Conservation (phyloP, 164 flowering plant genomes). For the Chloranthus sessilifolius region DNA sequence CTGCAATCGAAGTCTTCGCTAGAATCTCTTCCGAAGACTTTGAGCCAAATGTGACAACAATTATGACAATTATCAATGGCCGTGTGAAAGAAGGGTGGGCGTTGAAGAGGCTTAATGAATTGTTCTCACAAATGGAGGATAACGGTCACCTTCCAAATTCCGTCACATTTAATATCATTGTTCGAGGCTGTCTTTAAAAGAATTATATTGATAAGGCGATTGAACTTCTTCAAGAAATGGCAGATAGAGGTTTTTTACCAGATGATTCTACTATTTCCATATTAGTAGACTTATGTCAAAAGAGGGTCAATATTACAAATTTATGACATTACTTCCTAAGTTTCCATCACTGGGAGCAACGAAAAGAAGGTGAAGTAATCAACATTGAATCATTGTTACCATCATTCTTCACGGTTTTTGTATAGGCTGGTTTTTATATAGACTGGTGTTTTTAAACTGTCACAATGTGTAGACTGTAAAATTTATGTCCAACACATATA, state of each 20-base stretch:
- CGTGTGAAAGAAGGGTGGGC: conserved; percentile 11
- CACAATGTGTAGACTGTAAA: no score
- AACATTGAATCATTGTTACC: no score
- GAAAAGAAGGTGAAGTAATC: no score
- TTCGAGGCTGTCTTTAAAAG: conserved; percentile 7
- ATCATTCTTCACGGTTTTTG: no score
- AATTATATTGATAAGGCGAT: conserved; percentile 6
- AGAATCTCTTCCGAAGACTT: conserved; percentile 9
- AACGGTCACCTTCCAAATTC: conserved; percentile 15
- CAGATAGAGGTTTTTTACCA: conserved; percentile 14
- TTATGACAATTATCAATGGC: conserved; percentile 19
- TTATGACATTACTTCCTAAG: no score
- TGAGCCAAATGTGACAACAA: conserved; percentile 10
- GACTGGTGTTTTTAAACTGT: no score
- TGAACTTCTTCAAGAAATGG: conserved; percentile 9
- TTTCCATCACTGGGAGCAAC: no score
- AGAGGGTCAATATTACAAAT: no score
- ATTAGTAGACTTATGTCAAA: conserved; percentile 5
- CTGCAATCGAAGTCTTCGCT: conserved; percentile 13
- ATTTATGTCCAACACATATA: no score
- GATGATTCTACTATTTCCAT: neutral
- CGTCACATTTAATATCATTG: conserved; percentile 11
- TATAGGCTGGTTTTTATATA: no score
- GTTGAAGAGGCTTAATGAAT: conserved; percentile 8
- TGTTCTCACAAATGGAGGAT: conserved; percentile 17